Percentiles rank a stretch among this genome's conserved stretches.
Conservation (phyloP, 2,329 filamentous ascomycete species). For the Balansia obtecta region DNA sequence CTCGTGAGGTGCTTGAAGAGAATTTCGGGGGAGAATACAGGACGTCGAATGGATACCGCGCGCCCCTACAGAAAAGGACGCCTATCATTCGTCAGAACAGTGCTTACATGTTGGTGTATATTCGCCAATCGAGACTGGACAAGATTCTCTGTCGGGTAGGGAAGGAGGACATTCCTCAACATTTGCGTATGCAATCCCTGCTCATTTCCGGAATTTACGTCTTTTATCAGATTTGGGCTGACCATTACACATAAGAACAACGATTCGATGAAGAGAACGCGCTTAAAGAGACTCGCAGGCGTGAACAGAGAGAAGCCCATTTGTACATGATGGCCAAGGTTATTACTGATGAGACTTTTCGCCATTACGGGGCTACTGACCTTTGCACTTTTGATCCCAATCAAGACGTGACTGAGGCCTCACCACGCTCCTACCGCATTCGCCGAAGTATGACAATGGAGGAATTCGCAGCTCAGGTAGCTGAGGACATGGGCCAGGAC, state of each 20-base stretch:
- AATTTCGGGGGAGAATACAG: conserved; percentile 88
- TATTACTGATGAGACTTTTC: conserved; percentile 72
- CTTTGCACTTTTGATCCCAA: conserved; percentile 56
- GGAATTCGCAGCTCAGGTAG: conserved; percentile 62
- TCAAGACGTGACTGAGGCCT: conserved; percentile 53
- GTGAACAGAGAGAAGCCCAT: conserved; percentile 89
- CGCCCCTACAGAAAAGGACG: conserved; percentile 39
- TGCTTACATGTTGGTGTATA: conserved; percentile 98
- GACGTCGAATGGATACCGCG: conserved; percentile 34
- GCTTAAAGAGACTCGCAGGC: conserved; percentile 61
- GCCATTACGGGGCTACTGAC: conserved; percentile 71
- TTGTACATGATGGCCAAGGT: conserved; percentile 79
- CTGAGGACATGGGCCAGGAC: conserved; percentile 55
- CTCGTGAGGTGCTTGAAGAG: conserved; percentile 85
- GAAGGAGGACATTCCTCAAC: conserved; percentile 66
- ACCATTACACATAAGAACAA: conserved; percentile 37
- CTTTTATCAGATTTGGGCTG: conserved; percentile 5
- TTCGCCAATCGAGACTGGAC: conserved; percentile 76
- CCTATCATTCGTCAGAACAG: conserved; percentile 59
- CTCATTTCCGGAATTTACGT: neutral
- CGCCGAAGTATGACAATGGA: conserved; percentile 63
- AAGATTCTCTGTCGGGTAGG: conserved; percentile 65
- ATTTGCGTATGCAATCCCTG: conserved; percentile 53
- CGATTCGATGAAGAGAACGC: conserved; percentile 74
- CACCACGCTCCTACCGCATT: conserved; percentile 60